Base-by-base conservation (phyloP, 2,329 filamentous ascomycete genomes). In the Elsinoe australis region DNA sequence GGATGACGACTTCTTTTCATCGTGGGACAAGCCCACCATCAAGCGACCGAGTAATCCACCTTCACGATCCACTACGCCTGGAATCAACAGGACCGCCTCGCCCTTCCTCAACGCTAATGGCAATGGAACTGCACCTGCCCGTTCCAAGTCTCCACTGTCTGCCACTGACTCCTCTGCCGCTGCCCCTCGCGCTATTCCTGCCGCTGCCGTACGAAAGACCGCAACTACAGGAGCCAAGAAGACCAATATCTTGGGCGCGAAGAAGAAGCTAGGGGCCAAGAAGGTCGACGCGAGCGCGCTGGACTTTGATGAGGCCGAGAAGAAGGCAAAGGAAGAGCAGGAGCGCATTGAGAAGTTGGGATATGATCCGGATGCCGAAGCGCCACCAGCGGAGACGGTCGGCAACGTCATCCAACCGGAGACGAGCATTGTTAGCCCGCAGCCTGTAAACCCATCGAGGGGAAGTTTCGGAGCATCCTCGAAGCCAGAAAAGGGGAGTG, bases 11-110 rank as follows among this genome's bases (percentile, higher is more conserved):
- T 98, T 98, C 74, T 98, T 98, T 70, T 95, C 90, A 7, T 95
- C 88, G 0, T 98, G 90, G 92, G 92, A 96, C 63, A 95, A 96
- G 71, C 92, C 92, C 17, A 79, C 88, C 3, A 94, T 98, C 70
- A 98, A 96, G 75, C 82, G 88, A 58, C 90, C 90, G 28, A 95
- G 87, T 55, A 94, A 94, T 56, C 90, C 92, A 12, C 78, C 92
- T 34, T 95, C 90, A 29, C 83, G 92, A 61, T 92, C 87, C 34
- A 82, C 80, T 45, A 96, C 92, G 2, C 90, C 90, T 10, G 83
- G 86, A 3, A 79, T 85, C 57, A 83, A 83, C 59, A 83, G 89
- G 57, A 89, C 85, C 8, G 78, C 80, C 3, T 95, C 90, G n/a
- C 90, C 92, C 1, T 94, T 95, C 74, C 75, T 95, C 52, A 89